A percentile compares a stretch with the other conserved stretches of the same genome.
phyloP scores from a whole-genome alignment of 1,284 basidiomycete genomes.

The Anthracocystis walkeri region DNA sequence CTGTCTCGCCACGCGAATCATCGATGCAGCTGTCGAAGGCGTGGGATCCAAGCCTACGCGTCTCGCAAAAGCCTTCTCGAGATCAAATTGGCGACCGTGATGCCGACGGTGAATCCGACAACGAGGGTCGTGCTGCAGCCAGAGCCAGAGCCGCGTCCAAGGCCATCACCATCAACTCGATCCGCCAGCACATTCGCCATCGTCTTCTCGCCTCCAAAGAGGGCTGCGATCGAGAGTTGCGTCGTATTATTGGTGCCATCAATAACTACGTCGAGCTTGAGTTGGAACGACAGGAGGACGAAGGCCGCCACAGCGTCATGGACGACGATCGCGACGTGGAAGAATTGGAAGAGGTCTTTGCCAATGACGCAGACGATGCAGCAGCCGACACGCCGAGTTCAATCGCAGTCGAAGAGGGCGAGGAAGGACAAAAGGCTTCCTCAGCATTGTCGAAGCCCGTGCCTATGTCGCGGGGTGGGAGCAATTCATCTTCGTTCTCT shows the following conservation, averaged over 20 bases:
- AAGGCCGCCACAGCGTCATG: slow-evolving; percentile 51
- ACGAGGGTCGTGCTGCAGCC: slow-evolving; percentile 32
- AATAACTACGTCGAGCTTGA: slow-evolving; percentile 92
- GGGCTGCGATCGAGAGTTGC: slow-evolving; percentile 93
- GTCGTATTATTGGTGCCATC: slow-evolving; percentile 90
- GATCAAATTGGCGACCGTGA: slow-evolving; percentile 18
- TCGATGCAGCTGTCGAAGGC: slow-evolving; percentile 37
- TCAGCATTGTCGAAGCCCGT: slow-evolving; percentile 16
- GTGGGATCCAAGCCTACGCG: slow-evolving; percentile 26
- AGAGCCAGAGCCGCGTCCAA: slow-evolving; percentile 40
- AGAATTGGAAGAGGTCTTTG: slow-evolving; percentile 75
- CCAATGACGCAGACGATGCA: slow-evolving; percentile 33
- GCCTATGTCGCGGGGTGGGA: slow-evolving; percentile 37
- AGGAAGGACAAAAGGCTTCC: neutral
- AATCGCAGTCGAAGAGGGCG: neutral
- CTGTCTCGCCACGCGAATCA: slow-evolving; percentile 26
- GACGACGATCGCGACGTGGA: slow-evolving; percentile 42
- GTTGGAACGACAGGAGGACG: slow-evolving; percentile 78
- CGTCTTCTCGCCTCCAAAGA: slow-evolving; percentile 93
- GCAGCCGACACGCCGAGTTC: slow-evolving; percentile 5
- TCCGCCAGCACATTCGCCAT: slow-evolving; percentile 90
- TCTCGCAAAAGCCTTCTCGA: slow-evolving; percentile 11
- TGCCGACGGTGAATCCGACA: slow-evolving; percentile 35
- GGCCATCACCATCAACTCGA: slow-evolving; percentile 74
- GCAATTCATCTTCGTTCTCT: slow-evolving; percentile 36